Evolutionary conservation across 352 stramenopile genomes (phyloP), one percentile per base, ranked within the genome.

Genomic region (Globisporangium camurandrum): DNA sequence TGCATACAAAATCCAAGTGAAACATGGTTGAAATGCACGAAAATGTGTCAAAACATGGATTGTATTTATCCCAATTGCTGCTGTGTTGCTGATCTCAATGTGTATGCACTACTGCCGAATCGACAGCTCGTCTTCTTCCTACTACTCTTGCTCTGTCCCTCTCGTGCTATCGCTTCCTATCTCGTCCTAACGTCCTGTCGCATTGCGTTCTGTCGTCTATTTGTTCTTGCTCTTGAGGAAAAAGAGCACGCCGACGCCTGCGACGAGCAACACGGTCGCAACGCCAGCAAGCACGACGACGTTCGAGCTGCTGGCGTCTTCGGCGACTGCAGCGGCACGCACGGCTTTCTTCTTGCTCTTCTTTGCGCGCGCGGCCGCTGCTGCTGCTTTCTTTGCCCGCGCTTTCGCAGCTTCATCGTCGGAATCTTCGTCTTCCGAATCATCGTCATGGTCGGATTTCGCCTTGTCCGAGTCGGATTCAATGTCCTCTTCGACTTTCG

Each of bases 401-500:
- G 20, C 56, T 16, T 71, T 71, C 26, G 57, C 81, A 54, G 65
- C 57, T 33, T 84, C 73, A 26, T 82, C 71, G 38, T 80, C 72
- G 34, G 49, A 61, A 11, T 49, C 52, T 5, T 57, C 67, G 24
- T 65, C 71, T 0, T 43, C 49, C 5, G 56, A 56, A 1, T 37
- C 49, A 22, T 67, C 57, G 23, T 84, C 72, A 14, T 80, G 64
- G 28, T 81, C 73, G 16, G 46, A 53, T 26, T 55, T 50, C 5
- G 56, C 68, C 36, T 72, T 77, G 9, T 51, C 53, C 11, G 59
- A 59, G 20, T 62, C 52, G 36, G 64, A 74, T 30, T 74, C 67
- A 16, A 81, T 72, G 60, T 86, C 72, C 57, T 91, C 80, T 28
- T 89, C 78, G 17, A 92, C 78, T 65, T 89, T 89, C 0, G 81